phyloP scores from a whole-genome alignment of 345 rosid species.

The Eucalyptus decipiens region DNA sequence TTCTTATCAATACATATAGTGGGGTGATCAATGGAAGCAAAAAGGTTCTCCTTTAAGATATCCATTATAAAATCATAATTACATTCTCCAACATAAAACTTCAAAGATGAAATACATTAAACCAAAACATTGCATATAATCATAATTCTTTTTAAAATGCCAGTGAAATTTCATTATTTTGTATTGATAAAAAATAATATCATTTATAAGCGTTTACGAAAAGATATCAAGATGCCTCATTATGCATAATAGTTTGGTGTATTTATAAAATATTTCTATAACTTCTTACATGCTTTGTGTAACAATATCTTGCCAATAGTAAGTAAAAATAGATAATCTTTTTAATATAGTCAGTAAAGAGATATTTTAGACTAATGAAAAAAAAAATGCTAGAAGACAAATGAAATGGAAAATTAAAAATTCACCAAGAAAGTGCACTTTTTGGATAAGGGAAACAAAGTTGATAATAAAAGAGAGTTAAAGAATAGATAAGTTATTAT shows the following conservation, averaged over 20 bases:
- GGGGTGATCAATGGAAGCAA: neutral
- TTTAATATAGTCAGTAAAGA: neutral
- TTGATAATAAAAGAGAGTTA: neutral
- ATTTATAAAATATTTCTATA: no score
- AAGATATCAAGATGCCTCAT: neutral
- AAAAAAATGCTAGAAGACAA: no score
- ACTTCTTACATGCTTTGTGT: neutral
- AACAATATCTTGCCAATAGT: no score
- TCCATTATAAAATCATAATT: neutral
- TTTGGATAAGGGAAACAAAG: neutral
- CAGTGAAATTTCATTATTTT: neutral
- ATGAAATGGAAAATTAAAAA: no score
- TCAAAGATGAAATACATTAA: no score
- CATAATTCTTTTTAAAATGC: no score
- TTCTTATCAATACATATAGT: neutral
- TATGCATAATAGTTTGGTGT: neutral
- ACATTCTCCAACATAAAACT: neutral
- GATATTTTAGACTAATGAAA: neutral
- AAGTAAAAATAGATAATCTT: no score
- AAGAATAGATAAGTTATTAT: no score
- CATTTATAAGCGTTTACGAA: no score
- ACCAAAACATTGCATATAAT: neutral
- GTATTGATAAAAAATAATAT: no score
- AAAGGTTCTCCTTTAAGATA: neutral
- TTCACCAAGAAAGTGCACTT: neutral